Conservation (phyloP, 2,329 filamentous ascomycete species). For the Xylariaceae sp. region DNA sequence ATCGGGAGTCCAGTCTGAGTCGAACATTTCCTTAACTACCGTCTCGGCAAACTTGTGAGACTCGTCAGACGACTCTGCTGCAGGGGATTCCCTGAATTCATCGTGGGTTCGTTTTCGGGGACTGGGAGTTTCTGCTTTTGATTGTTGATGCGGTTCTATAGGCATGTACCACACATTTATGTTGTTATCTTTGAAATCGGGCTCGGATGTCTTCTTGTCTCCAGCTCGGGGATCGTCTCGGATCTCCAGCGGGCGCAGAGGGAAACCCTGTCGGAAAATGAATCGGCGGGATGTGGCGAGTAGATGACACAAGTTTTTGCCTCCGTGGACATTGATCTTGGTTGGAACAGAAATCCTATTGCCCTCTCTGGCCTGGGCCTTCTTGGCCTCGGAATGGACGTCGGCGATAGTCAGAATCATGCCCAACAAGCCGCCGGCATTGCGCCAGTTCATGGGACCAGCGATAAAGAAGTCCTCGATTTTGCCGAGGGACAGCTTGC, state of each 20-base stretch:
- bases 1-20: constrained; percentile 71
- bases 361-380: constrained; percentile 26
- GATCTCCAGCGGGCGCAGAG: constrained; percentile 68
- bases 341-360: constrained; percentile 23
- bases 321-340: constrained; percentile 68
- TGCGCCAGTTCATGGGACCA: constrained; percentile 70
- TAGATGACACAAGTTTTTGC: constrained; percentile 73
- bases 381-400: constrained; percentile 45
- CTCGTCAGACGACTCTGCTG: constrained; percentile 22
- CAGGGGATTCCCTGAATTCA: constrained; percentile 35
- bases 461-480: constrained; percentile 78
- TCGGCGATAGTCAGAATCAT: constrained; percentile 82
- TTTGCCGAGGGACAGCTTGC: constrained; percentile 60
- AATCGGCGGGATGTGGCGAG: constrained; percentile 81
- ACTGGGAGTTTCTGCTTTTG: constrained; percentile 19
- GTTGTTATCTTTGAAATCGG: constrained; percentile 71
- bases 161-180: constrained; percentile 84
- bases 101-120: constrained; percentile 40
- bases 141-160: constrained; percentile 32
- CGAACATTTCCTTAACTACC: constrained; percentile 73
- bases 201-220: constrained; percentile 46
- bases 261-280: constrained; percentile 79
- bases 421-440: constrained; percentile 77
- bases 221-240: constrained; percentile 39
- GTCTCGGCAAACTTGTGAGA: constrained; percentile 52